Evolutionary conservation across 2,329 filamentous ascomycete species (phyloP), one percentile per base, ranked within the genome.

Genomic region (Cytospora schulzeri): DNA sequence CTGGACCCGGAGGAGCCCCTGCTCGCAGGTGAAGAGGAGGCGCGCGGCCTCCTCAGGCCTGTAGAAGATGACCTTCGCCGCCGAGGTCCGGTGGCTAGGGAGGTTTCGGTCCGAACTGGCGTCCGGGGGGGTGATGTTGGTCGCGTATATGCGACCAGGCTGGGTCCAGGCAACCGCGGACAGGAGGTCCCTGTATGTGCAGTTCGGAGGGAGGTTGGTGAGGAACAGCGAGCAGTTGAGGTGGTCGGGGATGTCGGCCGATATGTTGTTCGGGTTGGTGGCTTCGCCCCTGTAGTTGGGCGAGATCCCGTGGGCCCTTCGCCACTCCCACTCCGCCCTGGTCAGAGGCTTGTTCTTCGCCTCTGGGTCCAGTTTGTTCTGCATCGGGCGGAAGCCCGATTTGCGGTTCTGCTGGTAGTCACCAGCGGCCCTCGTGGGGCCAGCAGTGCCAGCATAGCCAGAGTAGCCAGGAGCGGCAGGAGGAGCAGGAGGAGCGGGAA

Each of bases 41-140:
- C 35, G 22, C 33, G 26, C 41, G 1, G 65, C 62, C 8, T 64
- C 59, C 3, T 1, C 6, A 3, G 64, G 61, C 45, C 53, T 28
- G 59, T 67, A 68, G 57, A 68, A 68, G 48, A 63, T 50, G 28
- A 68, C 24, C 41, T 68, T 68, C 19, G 65, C 67, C 0, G 62
- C 67, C 2, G 51, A 62, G 38, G 60, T 59, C 24, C 51, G 19
- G 50, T 26, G 29, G 26, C 55, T 53, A 2, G 12, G 22, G 0
- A 55, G 54, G 14, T 7, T 8, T 1, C 8, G 11, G 2, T 52
- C 14, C 0, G 19, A 14, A 0, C n/a, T 14, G 14, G 24, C 4
- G 7, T 55, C 38, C 0, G 65, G 62, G 0, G 28, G 28, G 14
- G 54, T 60, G 58, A 67, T 67, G 33, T 41, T n/a, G 8, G 17